Evolutionary conservation across 73 alveolate genomes (phyloP), one percentile per base, ranked within the genome.

Genomic region (Effrenium voratum): DNA sequence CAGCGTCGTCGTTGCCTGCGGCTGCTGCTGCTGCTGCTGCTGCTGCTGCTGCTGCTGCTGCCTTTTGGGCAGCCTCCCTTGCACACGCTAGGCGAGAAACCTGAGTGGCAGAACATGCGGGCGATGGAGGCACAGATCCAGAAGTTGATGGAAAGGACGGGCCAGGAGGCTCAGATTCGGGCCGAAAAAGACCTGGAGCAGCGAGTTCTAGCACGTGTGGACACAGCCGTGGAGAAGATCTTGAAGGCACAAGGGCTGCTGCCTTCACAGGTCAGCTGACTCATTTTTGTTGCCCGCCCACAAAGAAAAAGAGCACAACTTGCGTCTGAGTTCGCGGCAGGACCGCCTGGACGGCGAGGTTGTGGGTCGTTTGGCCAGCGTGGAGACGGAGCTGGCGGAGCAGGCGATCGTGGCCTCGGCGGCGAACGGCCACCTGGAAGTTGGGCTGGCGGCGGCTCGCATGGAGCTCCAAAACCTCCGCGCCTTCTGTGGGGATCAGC

Each of bases 31-130:
- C 28, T 57, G 72, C 28, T 57, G 72, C 3, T 57, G 72, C 72
- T 57, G 72, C 72, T 57, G 72, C 72, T 57, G 16, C 28, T 57
- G 28, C 28, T 57, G 6, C 36, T 38, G 38, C n/a, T 36, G n/a
- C 34, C 59, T 13, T 68, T 19, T 68, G 41, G 80, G 2, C 0
- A 13, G 15, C 24, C 40, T 24, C 57, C 55, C 8, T n/a, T 10
- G 36, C 30, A 6, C 70, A 8, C 16, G 8, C 32, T 40, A 85
- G 93, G 93, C 60, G 93, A 85, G 40, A 85, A 85, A 41, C 81
- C 93, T 6, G 93, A 85, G 93, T 85, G 93, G 93, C 79, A 85
- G 59, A 85, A 85, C 81, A 85, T 85, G 80, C 79, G 93, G 6
- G 80, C 52, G 93, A 36, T 85, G 80, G 93, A 85, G 80, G 12